Percentiles rank a stretch among this genome's conserved stretches.
Evolutionary conservation across 148 eudicot species (phyloP).

Genomic region (Diospyros lotus): DNA sequence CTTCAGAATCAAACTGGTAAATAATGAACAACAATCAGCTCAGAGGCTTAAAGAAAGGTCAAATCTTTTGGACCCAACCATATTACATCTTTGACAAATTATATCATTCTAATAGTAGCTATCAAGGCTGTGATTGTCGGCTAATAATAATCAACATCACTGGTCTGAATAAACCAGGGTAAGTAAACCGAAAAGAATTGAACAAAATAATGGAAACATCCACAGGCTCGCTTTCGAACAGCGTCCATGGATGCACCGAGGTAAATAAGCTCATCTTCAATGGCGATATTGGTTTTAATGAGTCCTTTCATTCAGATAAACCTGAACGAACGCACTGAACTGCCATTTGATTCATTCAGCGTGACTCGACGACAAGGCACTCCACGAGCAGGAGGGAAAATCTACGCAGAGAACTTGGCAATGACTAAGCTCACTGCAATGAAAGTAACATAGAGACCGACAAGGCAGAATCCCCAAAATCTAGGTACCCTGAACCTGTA

Average conservation of each 20-base stretch:
- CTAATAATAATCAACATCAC: background rate
- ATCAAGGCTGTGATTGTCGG: background rate
- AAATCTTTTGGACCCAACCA: background rate
- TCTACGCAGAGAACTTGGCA: conserved; percentile 52
- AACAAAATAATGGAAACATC: background rate
- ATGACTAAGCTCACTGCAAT: conserved; percentile 60
- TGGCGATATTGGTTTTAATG: background rate
- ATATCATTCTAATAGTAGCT: background rate
- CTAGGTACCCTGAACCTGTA: conserved; percentile 80
- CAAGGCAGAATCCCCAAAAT: conserved; percentile 97
- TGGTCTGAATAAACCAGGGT: background rate
- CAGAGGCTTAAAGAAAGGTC: too few relatives aligned
- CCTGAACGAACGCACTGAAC: background rate
- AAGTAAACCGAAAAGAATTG: background rate
- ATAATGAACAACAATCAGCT: too few relatives aligned
- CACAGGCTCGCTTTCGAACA: too few relatives aligned
- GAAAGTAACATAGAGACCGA: conserved; percentile 69
- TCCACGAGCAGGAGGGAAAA: background rate
- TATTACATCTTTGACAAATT: background rate
- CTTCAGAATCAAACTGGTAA: too few relatives aligned
- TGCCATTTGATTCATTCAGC: background rate
- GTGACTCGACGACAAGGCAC: background rate
- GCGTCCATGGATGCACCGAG: too few relatives aligned
- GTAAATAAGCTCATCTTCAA: too few relatives aligned
- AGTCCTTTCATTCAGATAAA: background rate